Evolutionary conservation across 371 early-diverging fungal genomes (phyloP).

Genomic region (Actinomucor elegans): DNA sequence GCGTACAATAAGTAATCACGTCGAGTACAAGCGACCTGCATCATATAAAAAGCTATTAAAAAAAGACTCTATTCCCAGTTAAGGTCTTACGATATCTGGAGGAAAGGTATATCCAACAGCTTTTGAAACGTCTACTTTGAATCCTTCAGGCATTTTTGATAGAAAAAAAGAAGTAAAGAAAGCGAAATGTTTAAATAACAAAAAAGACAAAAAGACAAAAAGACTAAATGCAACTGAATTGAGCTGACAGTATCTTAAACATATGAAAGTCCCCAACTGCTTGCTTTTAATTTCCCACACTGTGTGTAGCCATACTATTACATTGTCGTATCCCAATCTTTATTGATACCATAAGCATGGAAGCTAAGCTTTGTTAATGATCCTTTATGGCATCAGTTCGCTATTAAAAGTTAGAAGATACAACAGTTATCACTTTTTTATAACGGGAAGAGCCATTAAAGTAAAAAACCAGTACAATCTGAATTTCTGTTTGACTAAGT

Average conservation of each 20-base stretch:
- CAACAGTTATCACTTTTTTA: too few species aligned
- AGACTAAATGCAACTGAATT: background rate
- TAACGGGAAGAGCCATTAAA: too few species aligned
- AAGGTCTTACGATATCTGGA: conserved; percentile 5
- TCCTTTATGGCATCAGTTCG: too few species aligned
- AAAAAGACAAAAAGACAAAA: background rate
- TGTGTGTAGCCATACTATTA: too few species aligned
- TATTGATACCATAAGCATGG: too few species aligned
- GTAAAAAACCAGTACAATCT: too few species aligned
- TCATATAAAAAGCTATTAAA: background rate
- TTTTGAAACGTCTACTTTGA: conserved; percentile 25
- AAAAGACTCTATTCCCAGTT: background rate
- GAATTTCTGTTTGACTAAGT: too few species aligned
- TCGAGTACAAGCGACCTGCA: conserved; percentile 57
- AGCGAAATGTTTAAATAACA: conserved; percentile 2
- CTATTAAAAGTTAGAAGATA: too few species aligned
- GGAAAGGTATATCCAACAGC: conserved; percentile 20
- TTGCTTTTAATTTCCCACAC: conserved; percentile 2
- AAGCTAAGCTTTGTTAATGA: too few species aligned
- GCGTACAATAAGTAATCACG: conserved; percentile 74
- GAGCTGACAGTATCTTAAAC: conserved; percentile 2
- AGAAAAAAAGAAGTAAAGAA: background rate
- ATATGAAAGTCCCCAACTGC: conserved; percentile 2
- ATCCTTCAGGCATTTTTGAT: conserved; percentile 24
- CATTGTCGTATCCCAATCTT: too few species aligned